These are phyloP conservation scores for Luvunga scandens DNA, from an alignment of 345 rosid species.

Conservation along the genomic window DNA sequence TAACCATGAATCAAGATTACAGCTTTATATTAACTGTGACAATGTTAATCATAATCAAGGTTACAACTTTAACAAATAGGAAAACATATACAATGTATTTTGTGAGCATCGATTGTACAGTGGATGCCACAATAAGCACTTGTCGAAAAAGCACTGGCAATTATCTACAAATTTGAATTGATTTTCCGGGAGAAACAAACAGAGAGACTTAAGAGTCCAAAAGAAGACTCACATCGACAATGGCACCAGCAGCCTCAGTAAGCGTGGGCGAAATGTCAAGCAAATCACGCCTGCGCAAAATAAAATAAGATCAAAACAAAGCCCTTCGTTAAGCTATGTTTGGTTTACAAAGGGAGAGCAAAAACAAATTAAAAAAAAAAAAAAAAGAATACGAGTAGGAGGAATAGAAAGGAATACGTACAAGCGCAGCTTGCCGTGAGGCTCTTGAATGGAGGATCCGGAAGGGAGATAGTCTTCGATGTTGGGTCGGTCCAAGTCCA, in stretches of 20 bases:
- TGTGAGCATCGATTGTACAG: not conserved
- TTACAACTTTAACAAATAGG: not conserved
- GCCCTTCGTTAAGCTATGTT: not conserved
- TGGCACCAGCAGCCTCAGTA: slow-evolving; percentile 98
- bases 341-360: not conserved
- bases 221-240: slow-evolving; percentile 66
- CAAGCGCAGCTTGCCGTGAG: slow-evolving; percentile 87
- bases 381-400: not conserved
- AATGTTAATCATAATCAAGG: too few species aligned
- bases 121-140: not conserved
- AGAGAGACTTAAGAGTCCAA: not conserved
- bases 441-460: slow-evolving; percentile 83
- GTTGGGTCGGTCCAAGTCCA: slow-evolving; percentile 82
- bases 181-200: slow-evolving; percentile 8
- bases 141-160: not conserved
- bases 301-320: not conserved
- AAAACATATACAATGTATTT: not conserved
- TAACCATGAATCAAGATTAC: too few species aligned
- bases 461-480: slow-evolving; percentile 94
- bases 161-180: not conserved
- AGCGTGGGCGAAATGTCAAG: slow-evolving; percentile 87
- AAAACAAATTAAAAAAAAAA: not conserved
- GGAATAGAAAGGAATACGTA: slow-evolving; percentile 16
- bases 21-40: too few species aligned
- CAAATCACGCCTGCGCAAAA: slow-evolving; percentile 64